These are phyloP conservation scores for Atkinsonella hypoxylon DNA, from an alignment of 2,329 filamentous ascomycete genomes.

Conservation along the genomic window DNA sequence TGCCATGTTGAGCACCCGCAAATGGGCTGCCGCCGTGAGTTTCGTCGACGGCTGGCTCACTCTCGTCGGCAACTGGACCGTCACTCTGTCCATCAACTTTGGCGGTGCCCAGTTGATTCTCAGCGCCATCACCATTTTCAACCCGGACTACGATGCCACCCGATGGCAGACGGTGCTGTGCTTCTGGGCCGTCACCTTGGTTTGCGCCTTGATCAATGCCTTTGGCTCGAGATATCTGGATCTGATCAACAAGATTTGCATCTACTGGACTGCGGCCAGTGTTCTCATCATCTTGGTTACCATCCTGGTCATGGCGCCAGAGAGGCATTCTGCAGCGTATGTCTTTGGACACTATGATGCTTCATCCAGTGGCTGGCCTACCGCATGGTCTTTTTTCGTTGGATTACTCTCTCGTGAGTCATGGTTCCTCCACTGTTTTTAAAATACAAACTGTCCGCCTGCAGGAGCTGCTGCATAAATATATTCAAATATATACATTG, in stretches of 20 bases:
- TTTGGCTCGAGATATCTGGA: constrained; percentile 49
- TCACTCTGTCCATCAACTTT: constrained; percentile 60
- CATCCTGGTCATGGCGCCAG: constrained; percentile 50
- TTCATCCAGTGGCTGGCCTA: constrained; percentile 54
- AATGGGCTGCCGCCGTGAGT: constrained; percentile 50
- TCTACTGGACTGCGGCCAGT: constrained; percentile 60
- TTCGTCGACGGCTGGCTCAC: constrained; percentile 68
- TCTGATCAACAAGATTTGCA: constrained; percentile 56
- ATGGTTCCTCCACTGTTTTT: too few relatives aligned
- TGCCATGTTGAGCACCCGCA: constrained; percentile 49
- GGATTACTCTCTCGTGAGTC: constrained; percentile 36
- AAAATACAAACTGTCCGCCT: too few relatives aligned
- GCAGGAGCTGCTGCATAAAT: too few relatives aligned
- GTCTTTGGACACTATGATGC: constrained; percentile 62
- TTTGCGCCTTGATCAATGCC: constrained; percentile 55
- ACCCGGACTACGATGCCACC: constrained; percentile 45
- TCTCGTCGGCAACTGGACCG: constrained; percentile 58
- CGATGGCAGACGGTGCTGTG: constrained; percentile 66
- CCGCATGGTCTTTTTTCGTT: constrained; percentile 47
- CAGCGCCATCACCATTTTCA: constrained; percentile 53
- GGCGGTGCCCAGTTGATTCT: constrained; percentile 58
- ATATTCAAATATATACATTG: too few relatives aligned
- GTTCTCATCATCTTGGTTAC: constrained; percentile 62
- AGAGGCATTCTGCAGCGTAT: constrained; percentile 51
- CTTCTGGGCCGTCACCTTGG: constrained; percentile 54